These are phyloP conservation scores for Apiospora marii DNA, from an alignment of 2,329 filamentous ascomycete genomes.

Conservation along the genomic window DNA sequence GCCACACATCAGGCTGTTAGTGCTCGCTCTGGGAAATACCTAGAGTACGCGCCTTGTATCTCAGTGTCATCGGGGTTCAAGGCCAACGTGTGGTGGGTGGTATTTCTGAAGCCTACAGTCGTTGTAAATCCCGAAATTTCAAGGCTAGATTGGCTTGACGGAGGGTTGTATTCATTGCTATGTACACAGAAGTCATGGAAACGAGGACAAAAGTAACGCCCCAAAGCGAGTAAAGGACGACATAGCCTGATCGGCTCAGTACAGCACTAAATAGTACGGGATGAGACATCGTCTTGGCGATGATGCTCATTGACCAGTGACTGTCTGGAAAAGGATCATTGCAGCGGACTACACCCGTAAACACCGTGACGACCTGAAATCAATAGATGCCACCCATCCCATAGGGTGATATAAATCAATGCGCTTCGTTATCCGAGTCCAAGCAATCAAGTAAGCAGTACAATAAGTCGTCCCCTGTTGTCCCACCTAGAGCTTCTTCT, in stretches of 20 bases:
- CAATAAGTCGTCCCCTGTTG: neutral
- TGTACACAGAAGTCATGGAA: neutral
- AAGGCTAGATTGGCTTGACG: neutral
- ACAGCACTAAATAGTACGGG: neutral
- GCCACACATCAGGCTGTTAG: neutral
- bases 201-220: neutral
- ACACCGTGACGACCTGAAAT: constrained; percentile 13
- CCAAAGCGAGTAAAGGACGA: neutral
- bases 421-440: constrained; percentile 7
- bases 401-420: neutral
- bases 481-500: neutral
- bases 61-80: neutral
- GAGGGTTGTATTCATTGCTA: constrained; percentile 1
- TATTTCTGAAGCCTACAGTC: neutral
- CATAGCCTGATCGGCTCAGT: neutral
- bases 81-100: neutral
- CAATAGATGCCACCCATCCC: neutral
- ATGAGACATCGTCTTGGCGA: neutral
- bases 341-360: neutral
- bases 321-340: neutral
- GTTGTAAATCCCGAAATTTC: neutral
- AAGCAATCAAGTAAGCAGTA: constrained; percentile 14
- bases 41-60: neutral
- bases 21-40: neutral
- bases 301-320: neutral